These are phyloP conservation scores for Ceratobasidium sp. DNA, from an alignment of 1,284 basidiomycete species.

Conservation along the genomic window DNA sequence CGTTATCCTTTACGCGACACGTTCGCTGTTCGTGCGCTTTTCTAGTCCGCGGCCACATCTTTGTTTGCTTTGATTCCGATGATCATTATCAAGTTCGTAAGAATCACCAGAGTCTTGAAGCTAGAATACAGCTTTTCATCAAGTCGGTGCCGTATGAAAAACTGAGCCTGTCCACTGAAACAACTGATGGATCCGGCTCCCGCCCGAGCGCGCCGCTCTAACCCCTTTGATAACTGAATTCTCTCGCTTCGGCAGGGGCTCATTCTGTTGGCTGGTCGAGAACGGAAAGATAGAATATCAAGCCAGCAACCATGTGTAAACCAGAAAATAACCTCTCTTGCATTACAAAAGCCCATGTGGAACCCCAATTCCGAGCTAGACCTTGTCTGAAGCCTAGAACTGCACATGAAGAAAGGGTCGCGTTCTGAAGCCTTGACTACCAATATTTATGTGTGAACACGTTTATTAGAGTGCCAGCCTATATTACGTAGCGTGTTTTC, in stretches of 20 bases:
- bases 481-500: neutral
- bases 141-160: constrained; percentile 5
- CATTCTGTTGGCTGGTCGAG: constrained; percentile 23
- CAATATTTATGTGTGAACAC: constrained; percentile 18
- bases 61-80: constrained; percentile 13
- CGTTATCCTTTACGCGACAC: constrained; percentile 28
- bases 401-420: constrained; percentile 16
- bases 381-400: constrained; percentile 20
- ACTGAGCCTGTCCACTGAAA: neutral
- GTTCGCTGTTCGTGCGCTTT: constrained; percentile 5
- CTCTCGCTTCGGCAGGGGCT: constrained; percentile 18
- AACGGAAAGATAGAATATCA: constrained; percentile 20
- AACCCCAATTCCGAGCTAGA: constrained; percentile 19
- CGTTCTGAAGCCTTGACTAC: constrained; percentile 24
- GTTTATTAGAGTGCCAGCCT: neutral
- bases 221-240: constrained; percentile 9
- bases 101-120: neutral
- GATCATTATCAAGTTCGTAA: constrained; percentile 5
- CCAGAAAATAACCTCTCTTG: neutral
- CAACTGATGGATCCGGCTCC: neutral
- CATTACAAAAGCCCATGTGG: constrained; percentile 21
- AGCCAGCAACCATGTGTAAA: constrained; percentile 14
- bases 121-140: constrained; percentile 18
- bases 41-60: neutral
- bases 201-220: constrained; percentile 8